These are phyloP conservation scores for Claviceps sp. DNA, from an alignment of 2,329 filamentous ascomycete genomes.

Conservation along the genomic window DNA sequence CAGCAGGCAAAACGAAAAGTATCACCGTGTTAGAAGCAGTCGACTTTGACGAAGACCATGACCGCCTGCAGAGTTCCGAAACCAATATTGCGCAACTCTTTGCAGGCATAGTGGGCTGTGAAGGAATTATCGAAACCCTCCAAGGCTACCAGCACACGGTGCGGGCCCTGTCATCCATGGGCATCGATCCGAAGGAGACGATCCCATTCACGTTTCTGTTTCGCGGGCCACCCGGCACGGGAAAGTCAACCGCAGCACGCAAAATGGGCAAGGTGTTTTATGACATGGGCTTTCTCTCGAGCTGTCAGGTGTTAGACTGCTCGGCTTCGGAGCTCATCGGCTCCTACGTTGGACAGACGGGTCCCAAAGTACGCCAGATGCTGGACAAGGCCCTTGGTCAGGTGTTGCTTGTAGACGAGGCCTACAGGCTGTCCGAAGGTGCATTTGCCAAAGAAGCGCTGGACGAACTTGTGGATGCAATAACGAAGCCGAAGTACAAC, in stretches of 20 bases:
- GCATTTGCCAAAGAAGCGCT: slow-evolving; percentile 43
- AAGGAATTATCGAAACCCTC: slow-evolving; percentile 38
- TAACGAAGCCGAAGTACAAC: slow-evolving; percentile 42
- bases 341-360: slow-evolving; percentile 55
- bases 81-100: slow-evolving; percentile 42
- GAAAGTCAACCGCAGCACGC: slow-evolving; percentile 59
- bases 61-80: slow-evolving; percentile 24
- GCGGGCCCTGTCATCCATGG: slow-evolving; percentile 11
- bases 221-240: slow-evolving; percentile 51
- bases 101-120: slow-evolving; percentile 43
- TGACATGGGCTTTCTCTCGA: slow-evolving; percentile 54
- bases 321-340: slow-evolving; percentile 58
- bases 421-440: slow-evolving; percentile 47
- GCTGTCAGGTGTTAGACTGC: slow-evolving; percentile 46
- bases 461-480: slow-evolving; percentile 37
- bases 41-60: slow-evolving; percentile 56
- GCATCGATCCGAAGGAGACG: slow-evolving; percentile 18
- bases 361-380: slow-evolving; percentile 44
- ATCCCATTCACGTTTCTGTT: slow-evolving; percentile 60
- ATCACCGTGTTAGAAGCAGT: slow-evolving; percentile 58
- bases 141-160: slow-evolving; percentile 33
- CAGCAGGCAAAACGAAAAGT: slow-evolving; percentile 18
- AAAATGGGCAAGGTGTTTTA: slow-evolving; percentile 67
- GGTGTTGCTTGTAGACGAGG: slow-evolving; percentile 61
- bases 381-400: slow-evolving; percentile 50